A percentile compares a stretch with the other conserved stretches of the same genome.
Conservation (phyloP, 2,329 filamentous ascomycete species). For the Hyphodiscus sp. region DNA sequence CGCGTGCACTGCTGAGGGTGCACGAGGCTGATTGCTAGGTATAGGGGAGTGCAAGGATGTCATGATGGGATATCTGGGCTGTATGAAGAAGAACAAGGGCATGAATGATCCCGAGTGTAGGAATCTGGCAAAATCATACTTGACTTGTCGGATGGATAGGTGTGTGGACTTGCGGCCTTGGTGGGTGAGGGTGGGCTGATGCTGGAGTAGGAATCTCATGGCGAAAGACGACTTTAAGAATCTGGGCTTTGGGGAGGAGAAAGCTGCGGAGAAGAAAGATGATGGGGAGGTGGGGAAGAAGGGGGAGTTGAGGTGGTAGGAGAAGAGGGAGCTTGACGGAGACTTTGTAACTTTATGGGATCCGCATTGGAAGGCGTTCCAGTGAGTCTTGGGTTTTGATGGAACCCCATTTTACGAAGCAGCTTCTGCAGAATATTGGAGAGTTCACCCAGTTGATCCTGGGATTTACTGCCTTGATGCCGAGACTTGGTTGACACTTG, state of each 20-base stretch:
- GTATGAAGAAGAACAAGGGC: slow-evolving; percentile 77
- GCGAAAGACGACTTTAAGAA: slow-evolving; percentile 93
- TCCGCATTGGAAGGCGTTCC: background rate
- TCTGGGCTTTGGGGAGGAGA: slow-evolving; percentile 60
- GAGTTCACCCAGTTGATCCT: background rate
- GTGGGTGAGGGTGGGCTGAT: slow-evolving; percentile 1
- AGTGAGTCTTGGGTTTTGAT: background rate
- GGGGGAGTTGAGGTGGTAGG: slow-evolving; percentile 26
- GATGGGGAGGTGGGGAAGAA: slow-evolving; percentile 20
- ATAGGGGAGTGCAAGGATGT: slow-evolving; percentile 87
- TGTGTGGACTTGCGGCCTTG: slow-evolving; percentile 37
- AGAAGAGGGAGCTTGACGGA: background rate
- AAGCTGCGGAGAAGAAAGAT: slow-evolving; percentile 14
- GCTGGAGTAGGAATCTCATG: slow-evolving; percentile 72
- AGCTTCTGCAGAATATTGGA: background rate
- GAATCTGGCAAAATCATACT: slow-evolving; percentile 77
- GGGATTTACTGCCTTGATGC: no score
- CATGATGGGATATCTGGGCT: slow-evolving; percentile 79
- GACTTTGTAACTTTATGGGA: background rate
- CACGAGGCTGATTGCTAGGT: slow-evolving; percentile 1
- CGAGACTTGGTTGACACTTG: no score
- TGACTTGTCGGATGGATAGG: slow-evolving; percentile 92
- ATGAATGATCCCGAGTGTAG: slow-evolving; percentile 84
- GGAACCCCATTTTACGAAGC: background rate
- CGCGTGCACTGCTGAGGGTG: no score